Percentiles rank a stretch among this genome's conserved stretches.
Evolutionary conservation across 2,329 filamentous ascomycete genomes (phyloP).

Genomic region (Sporothrix pallida): DNA sequence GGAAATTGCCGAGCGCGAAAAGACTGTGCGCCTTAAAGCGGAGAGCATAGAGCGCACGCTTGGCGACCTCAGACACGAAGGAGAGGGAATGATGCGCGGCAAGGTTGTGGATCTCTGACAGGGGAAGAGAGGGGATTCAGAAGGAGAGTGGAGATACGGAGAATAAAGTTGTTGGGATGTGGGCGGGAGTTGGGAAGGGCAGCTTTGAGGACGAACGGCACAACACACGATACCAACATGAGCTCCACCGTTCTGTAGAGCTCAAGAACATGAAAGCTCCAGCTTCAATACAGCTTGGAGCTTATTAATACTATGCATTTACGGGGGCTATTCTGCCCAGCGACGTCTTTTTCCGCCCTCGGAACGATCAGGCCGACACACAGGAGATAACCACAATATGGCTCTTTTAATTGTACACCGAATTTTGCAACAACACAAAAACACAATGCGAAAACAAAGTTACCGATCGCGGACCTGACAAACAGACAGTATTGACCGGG

Average conservation of each 20-base stretch:
- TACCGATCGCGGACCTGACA: background rate
- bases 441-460: background rate
- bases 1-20: constrained; percentile 61
- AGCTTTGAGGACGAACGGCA: background rate
- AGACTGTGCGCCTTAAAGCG: constrained; percentile 58
- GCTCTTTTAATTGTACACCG: background rate
- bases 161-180: background rate
- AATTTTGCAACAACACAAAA: background rate
- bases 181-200: background rate
- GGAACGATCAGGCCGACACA: constrained; percentile 11
- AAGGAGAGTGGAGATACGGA: background rate
- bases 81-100: constrained; percentile 60
- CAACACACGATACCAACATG: background rate
- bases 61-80: constrained; percentile 61
- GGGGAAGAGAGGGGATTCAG: background rate
- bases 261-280: background rate
- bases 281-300: constrained; percentile 9
- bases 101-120: constrained; percentile 45
- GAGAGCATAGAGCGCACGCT: constrained; percentile 63
- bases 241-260: background rate
- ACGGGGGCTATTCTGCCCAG: constrained; percentile 3
- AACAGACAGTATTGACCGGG: background rate
- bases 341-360: background rate
- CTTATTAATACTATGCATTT: background rate
- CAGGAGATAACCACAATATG: constrained; percentile 19